phyloP scores from a whole-genome alignment of 2,329 filamentous ascomycete species.

The Thelonectria discophora region DNA sequence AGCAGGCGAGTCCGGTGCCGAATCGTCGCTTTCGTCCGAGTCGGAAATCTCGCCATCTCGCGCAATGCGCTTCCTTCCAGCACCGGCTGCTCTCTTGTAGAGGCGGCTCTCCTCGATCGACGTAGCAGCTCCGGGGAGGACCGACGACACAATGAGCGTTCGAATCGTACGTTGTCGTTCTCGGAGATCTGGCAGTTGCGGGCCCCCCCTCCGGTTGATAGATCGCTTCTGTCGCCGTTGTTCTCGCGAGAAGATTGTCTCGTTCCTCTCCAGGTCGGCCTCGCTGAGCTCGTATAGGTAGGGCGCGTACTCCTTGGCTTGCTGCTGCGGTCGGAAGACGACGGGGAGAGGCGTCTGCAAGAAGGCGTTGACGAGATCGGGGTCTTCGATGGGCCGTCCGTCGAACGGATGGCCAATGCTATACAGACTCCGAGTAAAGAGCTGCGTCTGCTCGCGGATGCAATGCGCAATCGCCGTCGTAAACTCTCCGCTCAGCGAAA shows the following conservation, averaged over 20 bases:
- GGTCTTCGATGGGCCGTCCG: slow-evolving; percentile 89
- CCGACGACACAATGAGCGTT: slow-evolving; percentile 90
- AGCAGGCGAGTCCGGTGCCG: slow-evolving; percentile 84
- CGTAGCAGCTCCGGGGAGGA: slow-evolving; percentile 85
- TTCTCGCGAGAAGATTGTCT: slow-evolving; percentile 91
- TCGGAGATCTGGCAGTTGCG: slow-evolving; percentile 93
- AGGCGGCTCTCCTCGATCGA: slow-evolving; percentile 85
- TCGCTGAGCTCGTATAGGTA: slow-evolving; percentile 95
- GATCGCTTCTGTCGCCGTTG: slow-evolving; percentile 95
- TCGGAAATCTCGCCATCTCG: slow-evolving; percentile 80
- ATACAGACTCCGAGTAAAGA: slow-evolving; percentile 93
- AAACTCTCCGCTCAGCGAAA: slow-evolving; percentile 93
- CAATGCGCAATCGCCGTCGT: slow-evolving; percentile 97
- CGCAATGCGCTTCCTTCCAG: slow-evolving; percentile 63
- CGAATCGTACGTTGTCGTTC: slow-evolving; percentile 93
- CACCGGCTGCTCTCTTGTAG: slow-evolving; percentile 77
- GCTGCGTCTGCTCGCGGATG: slow-evolving; percentile 93
- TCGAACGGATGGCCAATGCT: slow-evolving; percentile 95
- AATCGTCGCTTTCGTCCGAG: slow-evolving; percentile 91
- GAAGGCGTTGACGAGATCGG: slow-evolving; percentile 86
- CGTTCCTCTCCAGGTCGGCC: slow-evolving; percentile 86
- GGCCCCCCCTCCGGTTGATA: slow-evolving; percentile 91
- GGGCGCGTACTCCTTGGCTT: slow-evolving; percentile 92
- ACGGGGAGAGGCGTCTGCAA: slow-evolving; percentile 82
- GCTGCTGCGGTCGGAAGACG: slow-evolving; percentile 89